Base-by-base conservation (phyloP, 495 filamentous ascomycete genomes). In the Hyaloscypha bicolor region DNA sequence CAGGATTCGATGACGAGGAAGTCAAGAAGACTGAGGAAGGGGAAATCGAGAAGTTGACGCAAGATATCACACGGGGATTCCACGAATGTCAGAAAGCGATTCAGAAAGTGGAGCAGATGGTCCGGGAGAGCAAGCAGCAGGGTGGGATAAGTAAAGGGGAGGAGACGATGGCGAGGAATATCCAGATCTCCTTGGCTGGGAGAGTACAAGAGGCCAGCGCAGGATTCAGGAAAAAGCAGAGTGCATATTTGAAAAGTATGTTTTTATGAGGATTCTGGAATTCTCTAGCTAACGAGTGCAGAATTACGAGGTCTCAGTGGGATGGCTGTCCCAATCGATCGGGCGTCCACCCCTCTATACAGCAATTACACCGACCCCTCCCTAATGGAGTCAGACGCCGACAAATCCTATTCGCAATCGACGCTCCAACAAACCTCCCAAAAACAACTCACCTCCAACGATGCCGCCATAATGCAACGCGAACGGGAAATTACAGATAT, bases 401-500 rank as follows among this genome's bases (percentile, higher is more conserved):
- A 98, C 79, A 90, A 92, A 72, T 92, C 89, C 9, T 96, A 94
- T 76, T 97, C 95, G 3, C 93, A 97, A 76, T 89, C 91, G 0
- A 91, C 93, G 0, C 84, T 99, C 8, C 86, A 87, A n/a, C 42
- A 48, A 19, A 48, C 42, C 9, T 78, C 83, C 4, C 87, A 91
- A 70, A 87, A 88, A 60, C 81, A 85, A 22, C 82, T 90, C 6
- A 87, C 90, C 30, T 88, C 88, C 63, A 94, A 96, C 73, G 95
- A 98, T 72, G 82, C 87, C 1, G 89, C 86, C 16, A 99, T 99
- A 71, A 87, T 88, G 63, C 95, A 97, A 75, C 91, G 95, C 62
- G 95, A 99, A 78, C 86, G 89, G n/a, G 95, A 97, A 75, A 99
- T 99, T 78, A 95, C 94, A 66, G 93, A 97, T 67, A 98, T 99